Percentiles rank a stretch among this genome's conserved stretches.
Conservation (phyloP, 2,329 filamentous ascomycete genomes). For the Colletotrichum scovillei region DNA sequence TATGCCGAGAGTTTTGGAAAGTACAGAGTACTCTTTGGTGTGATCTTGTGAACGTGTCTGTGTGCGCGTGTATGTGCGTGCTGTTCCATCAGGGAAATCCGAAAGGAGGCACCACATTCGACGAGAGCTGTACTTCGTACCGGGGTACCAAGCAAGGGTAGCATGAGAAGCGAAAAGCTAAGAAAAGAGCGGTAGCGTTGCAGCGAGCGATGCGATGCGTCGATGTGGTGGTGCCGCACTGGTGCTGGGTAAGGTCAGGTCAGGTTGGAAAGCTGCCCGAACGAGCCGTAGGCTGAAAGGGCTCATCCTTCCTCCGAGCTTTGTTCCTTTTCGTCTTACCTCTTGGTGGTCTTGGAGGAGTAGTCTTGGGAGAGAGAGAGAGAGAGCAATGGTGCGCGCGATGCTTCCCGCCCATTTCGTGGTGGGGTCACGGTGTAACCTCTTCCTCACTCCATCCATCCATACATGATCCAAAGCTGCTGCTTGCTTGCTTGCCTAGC, state of each 20-base stretch:
- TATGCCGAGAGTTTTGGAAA: neutral
- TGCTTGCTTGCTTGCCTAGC: neutral
- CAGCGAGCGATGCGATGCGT: conserved; percentile 10
- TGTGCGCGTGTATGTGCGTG: neutral
- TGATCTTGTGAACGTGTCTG: neutral
- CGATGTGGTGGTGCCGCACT: neutral
- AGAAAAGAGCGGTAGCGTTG: conserved; percentile 22
- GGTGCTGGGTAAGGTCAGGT: conserved; percentile 23
- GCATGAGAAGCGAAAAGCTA: neutral
- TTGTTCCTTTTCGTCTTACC: neutral
- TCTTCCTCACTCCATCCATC: neutral
- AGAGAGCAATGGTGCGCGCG: neutral
- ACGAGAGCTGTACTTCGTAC: neutral
- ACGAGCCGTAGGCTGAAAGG: conserved; percentile 60
- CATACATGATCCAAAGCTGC: neutral
- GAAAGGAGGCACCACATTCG: neutral
- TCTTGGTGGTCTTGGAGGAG: neutral
- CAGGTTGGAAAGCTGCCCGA: conserved; percentile 55
- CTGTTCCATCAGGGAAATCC: neutral
- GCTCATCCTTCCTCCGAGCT: neutral
- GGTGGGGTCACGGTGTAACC: conserved; percentile 23
- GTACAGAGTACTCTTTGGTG: neutral
- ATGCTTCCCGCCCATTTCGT: conserved; percentile 15
- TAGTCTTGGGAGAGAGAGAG: neutral
- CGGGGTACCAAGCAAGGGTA: neutral